These are phyloP conservation scores for barley (Hordeum vulgare) DNA, from an alignment of 176 grass and related monocot genomes.

Conservation along the genomic window DNA sequence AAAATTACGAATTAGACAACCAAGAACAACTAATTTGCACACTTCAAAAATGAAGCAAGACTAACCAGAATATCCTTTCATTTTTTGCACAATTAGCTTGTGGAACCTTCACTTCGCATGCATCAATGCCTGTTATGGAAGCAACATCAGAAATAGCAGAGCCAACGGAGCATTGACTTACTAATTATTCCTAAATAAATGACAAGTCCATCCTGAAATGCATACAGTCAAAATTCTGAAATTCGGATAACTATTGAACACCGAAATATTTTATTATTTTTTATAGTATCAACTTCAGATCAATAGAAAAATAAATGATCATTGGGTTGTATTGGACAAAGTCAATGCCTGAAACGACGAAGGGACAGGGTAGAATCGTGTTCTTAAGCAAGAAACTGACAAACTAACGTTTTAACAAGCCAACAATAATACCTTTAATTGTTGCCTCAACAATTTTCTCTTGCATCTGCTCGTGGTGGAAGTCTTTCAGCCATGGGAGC, in stretches of 20 bases:
- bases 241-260: neutral
- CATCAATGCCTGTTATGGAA: constrained; percentile 36
- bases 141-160: constrained; percentile 1
- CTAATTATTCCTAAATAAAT: neutral
- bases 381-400: neutral
- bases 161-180: neutral
- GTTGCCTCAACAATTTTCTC: constrained; percentile 65
- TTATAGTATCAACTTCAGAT: neutral
- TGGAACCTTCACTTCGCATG: constrained; percentile 24
- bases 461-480: constrained; percentile 44
- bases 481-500: constrained; percentile 64
- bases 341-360: neutral
- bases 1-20: neutral
- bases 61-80: constrained; percentile 73
- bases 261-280: neutral
- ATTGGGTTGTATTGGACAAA: neutral
- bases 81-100: neutral
- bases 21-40: neutral
- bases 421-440: constrained; percentile 45
- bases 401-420: neutral
- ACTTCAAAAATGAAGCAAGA: neutral
- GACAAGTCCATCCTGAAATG: neutral
- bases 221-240: neutral
- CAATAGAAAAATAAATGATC: neutral
- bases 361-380: neutral